Evolutionary conservation across 2,329 filamentous ascomycete species (phyloP).

Genomic region (Epichloe hybrida): DNA sequence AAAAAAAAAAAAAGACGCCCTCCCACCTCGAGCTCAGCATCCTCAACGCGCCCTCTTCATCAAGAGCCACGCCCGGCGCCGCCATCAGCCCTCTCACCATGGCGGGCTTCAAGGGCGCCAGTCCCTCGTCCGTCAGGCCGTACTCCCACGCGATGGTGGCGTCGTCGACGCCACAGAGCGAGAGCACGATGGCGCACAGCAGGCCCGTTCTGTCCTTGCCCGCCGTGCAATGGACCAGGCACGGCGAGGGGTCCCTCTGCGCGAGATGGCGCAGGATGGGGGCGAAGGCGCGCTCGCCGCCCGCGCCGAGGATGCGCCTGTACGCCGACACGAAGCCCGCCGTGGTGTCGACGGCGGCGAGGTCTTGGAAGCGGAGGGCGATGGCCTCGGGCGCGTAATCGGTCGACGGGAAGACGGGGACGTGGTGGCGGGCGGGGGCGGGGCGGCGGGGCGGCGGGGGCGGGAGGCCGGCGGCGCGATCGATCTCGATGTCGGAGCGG

Average conservation of each 20-base stretch:
- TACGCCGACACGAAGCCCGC: conserved; percentile 53
- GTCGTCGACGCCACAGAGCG: conserved; percentile 47
- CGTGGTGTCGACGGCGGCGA: conserved; percentile 35
- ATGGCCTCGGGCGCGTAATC: conserved; percentile 51
- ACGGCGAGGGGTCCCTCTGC: conserved; percentile 26
- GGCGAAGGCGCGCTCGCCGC: too few relatives aligned
- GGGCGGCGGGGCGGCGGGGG: conserved; percentile 10
- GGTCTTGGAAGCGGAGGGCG: conserved; percentile 46
- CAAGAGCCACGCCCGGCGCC: conserved; percentile 34
- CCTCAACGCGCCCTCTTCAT: conserved; percentile 28
- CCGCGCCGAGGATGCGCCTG: conserved; percentile 36
- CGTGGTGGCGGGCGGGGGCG: conserved; percentile 35
- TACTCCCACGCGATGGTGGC: conserved; percentile 54
- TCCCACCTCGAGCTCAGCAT: conserved; percentile 30
- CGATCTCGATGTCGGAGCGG: conserved; percentile 47
- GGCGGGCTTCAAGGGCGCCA: conserved; percentile 37
- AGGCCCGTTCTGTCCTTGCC: conserved; percentile 70
- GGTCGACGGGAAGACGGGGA: conserved; percentile 48
- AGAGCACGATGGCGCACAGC: conserved; percentile 50
- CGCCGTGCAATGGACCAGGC: conserved; percentile 60
- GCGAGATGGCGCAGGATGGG: conserved; percentile 1
- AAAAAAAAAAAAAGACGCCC: conserved; percentile 9
- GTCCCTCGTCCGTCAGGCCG: conserved; percentile 44
- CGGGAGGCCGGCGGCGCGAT: conserved; percentile 20
- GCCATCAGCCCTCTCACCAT: conserved; percentile 37